Conservation (phyloP, 106 monocot species). For the Allium fistulosum region DNA sequence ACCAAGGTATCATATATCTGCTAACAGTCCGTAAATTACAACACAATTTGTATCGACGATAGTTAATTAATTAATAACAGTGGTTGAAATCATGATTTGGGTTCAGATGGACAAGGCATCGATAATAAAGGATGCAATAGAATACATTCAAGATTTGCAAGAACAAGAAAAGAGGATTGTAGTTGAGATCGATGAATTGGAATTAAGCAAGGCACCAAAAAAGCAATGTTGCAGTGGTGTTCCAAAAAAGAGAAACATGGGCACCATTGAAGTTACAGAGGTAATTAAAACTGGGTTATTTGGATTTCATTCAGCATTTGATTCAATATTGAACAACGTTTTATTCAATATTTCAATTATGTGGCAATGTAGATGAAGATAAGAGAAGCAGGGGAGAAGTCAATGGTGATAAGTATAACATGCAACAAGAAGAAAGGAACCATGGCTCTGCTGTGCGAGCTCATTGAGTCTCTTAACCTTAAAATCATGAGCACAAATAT, state of each 20-base stretch:
- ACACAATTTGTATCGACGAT: neutral
- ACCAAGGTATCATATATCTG: conserved; percentile 37
- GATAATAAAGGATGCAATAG: conserved; percentile 73
- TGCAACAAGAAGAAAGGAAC: conserved; percentile 61
- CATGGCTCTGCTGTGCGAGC: conserved; percentile 43
- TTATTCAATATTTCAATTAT: too few relatives aligned
- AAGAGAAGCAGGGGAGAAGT: conserved; percentile 32
- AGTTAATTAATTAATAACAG: neutral
- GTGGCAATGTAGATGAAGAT: conserved; percentile 41
- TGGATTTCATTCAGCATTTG: neutral
- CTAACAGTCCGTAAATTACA: neutral
- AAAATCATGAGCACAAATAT: conserved; percentile 62
- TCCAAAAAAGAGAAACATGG: neutral
- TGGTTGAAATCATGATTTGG: neutral
- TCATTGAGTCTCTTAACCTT: conserved; percentile 55
- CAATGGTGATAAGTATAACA: conserved; percentile 41
- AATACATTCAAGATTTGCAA: conserved; percentile 64
- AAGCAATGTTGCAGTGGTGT: neutral
- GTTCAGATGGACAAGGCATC: conserved; percentile 80
- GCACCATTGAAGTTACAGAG: conserved; percentile 8
- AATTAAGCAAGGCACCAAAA: neutral
- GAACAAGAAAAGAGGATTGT: conserved; percentile 45
- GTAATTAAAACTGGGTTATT: neutral
- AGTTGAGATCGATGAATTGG: conserved; percentile 24
- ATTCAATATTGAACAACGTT: neutral